phyloP scores from a whole-genome alignment of 202 grass and related monocot genomes.

The Schoenoplectus triqueter region DNA sequence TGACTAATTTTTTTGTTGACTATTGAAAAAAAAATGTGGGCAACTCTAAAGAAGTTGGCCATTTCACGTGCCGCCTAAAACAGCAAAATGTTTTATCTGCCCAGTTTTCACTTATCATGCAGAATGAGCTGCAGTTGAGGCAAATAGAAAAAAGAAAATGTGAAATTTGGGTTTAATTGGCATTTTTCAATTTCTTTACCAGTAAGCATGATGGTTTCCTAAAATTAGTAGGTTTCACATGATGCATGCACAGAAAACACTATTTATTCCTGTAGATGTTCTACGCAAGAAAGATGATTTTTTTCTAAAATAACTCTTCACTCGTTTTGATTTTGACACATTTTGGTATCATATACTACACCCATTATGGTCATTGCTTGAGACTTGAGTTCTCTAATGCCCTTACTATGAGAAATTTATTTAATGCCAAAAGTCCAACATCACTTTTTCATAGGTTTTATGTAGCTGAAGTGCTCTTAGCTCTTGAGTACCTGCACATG shows the following conservation, averaged over 20 bases:
- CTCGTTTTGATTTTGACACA: constrained; percentile 15
- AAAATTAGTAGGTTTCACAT: neutral
- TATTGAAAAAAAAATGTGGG: neutral
- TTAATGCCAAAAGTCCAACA: neutral
- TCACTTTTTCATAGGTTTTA: constrained; percentile 64
- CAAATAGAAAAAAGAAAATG: neutral
- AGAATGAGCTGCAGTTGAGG: neutral
- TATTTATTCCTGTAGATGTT: neutral
- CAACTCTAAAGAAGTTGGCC: neutral
- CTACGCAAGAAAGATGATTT: neutral
- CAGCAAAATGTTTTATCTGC: neutral
- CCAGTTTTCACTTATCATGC: neutral
- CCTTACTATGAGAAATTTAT: no score
- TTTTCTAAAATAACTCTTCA: neutral
- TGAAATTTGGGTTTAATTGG: neutral
- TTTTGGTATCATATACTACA: neutral
- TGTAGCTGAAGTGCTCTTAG: constrained; percentile 83
- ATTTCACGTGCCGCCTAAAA: neutral
- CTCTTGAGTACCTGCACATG: constrained; percentile 92
- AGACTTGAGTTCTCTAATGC: no score
- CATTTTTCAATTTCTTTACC: neutral
- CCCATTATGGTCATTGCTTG: no score
- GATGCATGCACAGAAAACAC: neutral
- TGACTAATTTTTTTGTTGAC: neutral
- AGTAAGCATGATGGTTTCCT: neutral